Base-by-base conservation (phyloP, 371 early-diverging fungal genomes). In the Apophysomyces elegans region DNA sequence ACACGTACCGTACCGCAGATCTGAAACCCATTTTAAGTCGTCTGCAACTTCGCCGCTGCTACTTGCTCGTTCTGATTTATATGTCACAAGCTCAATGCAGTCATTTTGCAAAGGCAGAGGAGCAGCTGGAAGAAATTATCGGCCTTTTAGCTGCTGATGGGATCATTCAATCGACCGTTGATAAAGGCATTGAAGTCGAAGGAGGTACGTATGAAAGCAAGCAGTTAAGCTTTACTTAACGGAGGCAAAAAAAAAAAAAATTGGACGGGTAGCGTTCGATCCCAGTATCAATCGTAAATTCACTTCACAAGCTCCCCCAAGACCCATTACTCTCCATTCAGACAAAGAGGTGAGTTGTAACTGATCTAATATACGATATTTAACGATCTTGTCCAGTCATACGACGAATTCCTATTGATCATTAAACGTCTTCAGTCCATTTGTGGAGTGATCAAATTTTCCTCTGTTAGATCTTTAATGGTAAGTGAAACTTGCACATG, bases 281-380 rank as follows among this genome's bases (percentile, higher is more conserved):
- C 81, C 88, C 14, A 77, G 79, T 7, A 84, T 91, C 43, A 90
- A 88, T 64, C 77, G 89, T 13, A 90, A 90, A 67, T 70, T 90
- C 6, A 86, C 86, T 12, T 77, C 88, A 11, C 88, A 90, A 64
- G 84, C 90, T 36, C 91, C 91, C 0, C 90, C 91, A 57, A 83
- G 90, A n/a, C 87, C 90, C 13, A 86, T 89, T 13, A 79, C 80
- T 2, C 73, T 88, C 3, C 68, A 76, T 32, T 71, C 87, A 1
- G 61, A 76, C 35, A 64, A 72, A 39, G 77, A 84, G 65, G 86
- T 83, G 74, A 65, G 63, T 9, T 39, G 46, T 35, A 43, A 3
- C 59, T 1, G 18, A 0, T 26, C 37, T 5, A 13, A 12, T 61
- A 9, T 18, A 21, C 11, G 7, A 32, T 5, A 45, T 37, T 45